Evolutionary conservation across 352 stramenopile species (phyloP), one percentile per base, ranked within the genome.

Genomic region (Saprolegnia diclina): DNA sequence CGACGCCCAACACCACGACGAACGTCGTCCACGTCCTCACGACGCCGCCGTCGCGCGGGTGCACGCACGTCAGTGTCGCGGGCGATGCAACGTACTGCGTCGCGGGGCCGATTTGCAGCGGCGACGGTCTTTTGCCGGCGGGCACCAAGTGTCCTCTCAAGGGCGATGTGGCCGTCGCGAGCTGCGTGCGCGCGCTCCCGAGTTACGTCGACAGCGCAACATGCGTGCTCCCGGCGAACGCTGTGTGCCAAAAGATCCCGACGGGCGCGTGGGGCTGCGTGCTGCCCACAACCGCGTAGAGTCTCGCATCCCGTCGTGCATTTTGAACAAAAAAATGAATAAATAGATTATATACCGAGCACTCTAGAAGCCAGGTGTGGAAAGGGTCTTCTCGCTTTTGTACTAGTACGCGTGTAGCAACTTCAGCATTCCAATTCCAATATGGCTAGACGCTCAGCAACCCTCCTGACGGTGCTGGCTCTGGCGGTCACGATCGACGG

Each of bases 221-320:
- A n/a, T 92, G 85, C 38, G 71, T 87, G 3, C 74, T 79, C 21
- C 80, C 76, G 35, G 52, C 77, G 16, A 71, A 91, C 42, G 76
- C 80, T 0, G 53, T 71, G 42, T 92, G 82, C 56, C 38, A 64
- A 19, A 88, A 85, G 75, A 85, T 90, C 56, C 74, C 80, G 61
- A 89, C 81, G 21, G 82, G 81, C 24, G 84, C 79, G 4, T 92
- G 82, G 82, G 84, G 84, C 10, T 92, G 84, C 52, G 80, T 88
- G 32, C 38, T 32, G 56, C 21, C 21, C 48, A 6, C 10, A 3
- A 56, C 48, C 21, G 21, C 14, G 16, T 26, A n/a, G 16, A 26
- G 2, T 35, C 5, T 35, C 29, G 29, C 29, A 35, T 35, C 29
- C 29, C 29, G 29, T 35, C 29, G 5, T 35, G 29, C 29, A 35